Evolutionary conservation across 2,329 filamentous ascomycete species (phyloP).

Genomic region (Leptoxyphium fumago): DNA sequence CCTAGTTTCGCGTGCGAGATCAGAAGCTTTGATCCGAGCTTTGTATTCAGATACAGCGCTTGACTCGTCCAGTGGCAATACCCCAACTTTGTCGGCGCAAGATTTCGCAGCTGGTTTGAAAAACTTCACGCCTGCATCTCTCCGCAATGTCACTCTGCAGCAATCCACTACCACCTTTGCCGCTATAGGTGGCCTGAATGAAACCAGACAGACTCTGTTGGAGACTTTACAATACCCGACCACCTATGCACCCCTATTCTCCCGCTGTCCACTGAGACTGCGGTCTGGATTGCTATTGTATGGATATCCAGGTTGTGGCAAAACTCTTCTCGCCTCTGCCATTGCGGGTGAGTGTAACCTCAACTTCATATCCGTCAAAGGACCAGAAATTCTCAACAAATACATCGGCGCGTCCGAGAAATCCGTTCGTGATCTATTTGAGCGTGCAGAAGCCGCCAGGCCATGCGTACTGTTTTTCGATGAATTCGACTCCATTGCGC

Average conservation of each 20-base stretch:
- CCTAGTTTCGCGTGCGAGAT: constrained; percentile 73
- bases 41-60: constrained; percentile 32
- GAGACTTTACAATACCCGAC: constrained; percentile 96
- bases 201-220: constrained; percentile 78
- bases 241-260: constrained; percentile 94
- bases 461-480: constrained; percentile 97
- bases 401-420: constrained; percentile 98
- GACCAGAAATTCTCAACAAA: constrained; percentile 95
- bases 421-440: constrained; percentile 86
- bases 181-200: constrained; percentile 74
- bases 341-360: constrained; percentile 96
- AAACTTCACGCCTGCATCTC: constrained; percentile 86
- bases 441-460: constrained; percentile 74
- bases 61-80: constrained; percentile 23
- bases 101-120: constrained; percentile 79
- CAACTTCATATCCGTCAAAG: constrained; percentile 97
- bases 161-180: constrained; percentile 85
- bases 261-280: constrained; percentile 84
- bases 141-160: constrained; percentile 87
- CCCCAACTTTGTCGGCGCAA: constrained; percentile 19
- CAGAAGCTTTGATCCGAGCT: constrained; percentile 80
- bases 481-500: constrained; percentile 95
- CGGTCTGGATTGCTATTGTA: constrained; percentile 88
- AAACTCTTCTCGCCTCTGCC: constrained; percentile 85
- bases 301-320: constrained; percentile 90